Percentiles rank a stretch among this genome's conserved stretches.
Evolutionary conservation across 176 grass and related monocot genomes (phyloP).

Genomic region (Elaeis guineensis): DNA sequence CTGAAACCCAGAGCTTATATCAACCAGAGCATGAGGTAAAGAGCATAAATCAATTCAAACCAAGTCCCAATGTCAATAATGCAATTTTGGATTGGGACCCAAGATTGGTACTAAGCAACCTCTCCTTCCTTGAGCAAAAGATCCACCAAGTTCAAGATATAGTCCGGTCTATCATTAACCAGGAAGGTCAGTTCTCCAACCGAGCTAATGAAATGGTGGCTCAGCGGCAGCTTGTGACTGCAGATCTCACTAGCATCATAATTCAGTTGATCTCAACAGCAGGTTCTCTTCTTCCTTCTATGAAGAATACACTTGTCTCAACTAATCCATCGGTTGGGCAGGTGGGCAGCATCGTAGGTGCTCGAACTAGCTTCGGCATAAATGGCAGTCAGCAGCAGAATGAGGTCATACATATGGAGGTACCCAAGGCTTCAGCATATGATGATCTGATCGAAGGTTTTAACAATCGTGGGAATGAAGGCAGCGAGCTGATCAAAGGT

Average conservation of each 20-base stretch:
- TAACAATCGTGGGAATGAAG: too few species aligned
- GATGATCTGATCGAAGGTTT: not conserved
- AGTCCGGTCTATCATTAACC: slow-evolving; percentile 24
- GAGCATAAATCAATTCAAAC: not conserved
- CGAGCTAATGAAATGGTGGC: slow-evolving; percentile 16
- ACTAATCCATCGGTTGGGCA: slow-evolving; percentile 11
- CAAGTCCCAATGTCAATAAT: not conserved
- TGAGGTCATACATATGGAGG: not conserved
- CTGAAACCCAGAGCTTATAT: slow-evolving; percentile 6
- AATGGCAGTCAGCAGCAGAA: not conserved
- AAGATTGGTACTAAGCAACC: slow-evolving; percentile 40
- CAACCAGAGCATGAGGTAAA: not conserved
- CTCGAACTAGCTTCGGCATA: not conserved
- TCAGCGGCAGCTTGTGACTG: slow-evolving; percentile 55
- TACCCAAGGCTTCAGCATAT: slow-evolving; percentile 13
- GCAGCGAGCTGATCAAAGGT: slow-evolving; percentile 5
- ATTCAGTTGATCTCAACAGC: slow-evolving; percentile 55
- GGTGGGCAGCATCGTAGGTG: not conserved
- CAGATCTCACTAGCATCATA: slow-evolving; percentile 66
- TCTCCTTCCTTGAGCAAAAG: slow-evolving; percentile 65
- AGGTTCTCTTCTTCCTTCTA: slow-evolving; percentile 33
- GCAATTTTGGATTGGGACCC: slow-evolving; percentile 12
- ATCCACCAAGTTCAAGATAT: slow-evolving; percentile 52
- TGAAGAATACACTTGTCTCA: slow-evolving; percentile 10
- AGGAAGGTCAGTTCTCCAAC: slow-evolving; percentile 7